A percentile compares a stretch with the other conserved stretches of the same genome.
Conservation (phyloP, 495 filamentous ascomycete species). For the Amniculicola lignicola region DNA sequence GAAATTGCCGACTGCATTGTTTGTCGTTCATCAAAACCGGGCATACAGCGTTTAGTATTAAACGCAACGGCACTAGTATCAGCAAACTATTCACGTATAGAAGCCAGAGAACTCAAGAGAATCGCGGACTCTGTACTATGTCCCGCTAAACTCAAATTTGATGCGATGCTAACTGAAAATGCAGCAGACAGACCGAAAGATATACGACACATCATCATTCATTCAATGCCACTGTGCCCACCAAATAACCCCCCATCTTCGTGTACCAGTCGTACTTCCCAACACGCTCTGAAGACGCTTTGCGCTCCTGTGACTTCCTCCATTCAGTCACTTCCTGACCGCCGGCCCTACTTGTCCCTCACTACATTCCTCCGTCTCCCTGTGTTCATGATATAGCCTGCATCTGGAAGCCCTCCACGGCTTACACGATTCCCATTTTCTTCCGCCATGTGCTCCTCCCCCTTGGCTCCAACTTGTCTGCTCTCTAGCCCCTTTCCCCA, state of each 20-base stretch:
- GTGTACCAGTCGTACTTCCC: not conserved
- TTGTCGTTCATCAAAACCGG: too few species aligned
- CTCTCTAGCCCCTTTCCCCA: conserved; percentile 13
- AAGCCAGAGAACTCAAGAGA: too few species aligned
- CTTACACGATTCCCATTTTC: conserved; percentile 38
- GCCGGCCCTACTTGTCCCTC: conserved; percentile 7
- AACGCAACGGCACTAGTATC: too few species aligned
- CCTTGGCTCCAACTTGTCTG: conserved; percentile 3
- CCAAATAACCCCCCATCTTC: not conserved
- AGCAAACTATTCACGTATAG: too few species aligned
- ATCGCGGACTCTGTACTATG: too few species aligned
- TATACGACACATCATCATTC: too few species aligned
- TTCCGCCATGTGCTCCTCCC: conserved; percentile 19
- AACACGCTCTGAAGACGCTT: not conserved
- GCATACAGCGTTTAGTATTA: too few species aligned
- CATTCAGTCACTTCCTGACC: conserved; percentile 20
- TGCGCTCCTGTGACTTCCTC: not conserved
- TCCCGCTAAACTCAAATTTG: too few species aligned
- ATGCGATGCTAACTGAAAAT: too few species aligned
- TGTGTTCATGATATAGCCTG: conserved; percentile 44
- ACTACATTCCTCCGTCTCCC: conserved; percentile 37
- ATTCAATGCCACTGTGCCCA: conserved; percentile 8
- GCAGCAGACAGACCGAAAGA: too few species aligned
- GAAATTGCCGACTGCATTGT: too few species aligned
- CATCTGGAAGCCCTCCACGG: conserved; percentile 41